Percentiles rank a stretch among this genome's conserved stretches.
phyloP scores from a whole-genome alignment of 345 rosid genomes.

The Eucalyptus erythrocorys region DNA sequence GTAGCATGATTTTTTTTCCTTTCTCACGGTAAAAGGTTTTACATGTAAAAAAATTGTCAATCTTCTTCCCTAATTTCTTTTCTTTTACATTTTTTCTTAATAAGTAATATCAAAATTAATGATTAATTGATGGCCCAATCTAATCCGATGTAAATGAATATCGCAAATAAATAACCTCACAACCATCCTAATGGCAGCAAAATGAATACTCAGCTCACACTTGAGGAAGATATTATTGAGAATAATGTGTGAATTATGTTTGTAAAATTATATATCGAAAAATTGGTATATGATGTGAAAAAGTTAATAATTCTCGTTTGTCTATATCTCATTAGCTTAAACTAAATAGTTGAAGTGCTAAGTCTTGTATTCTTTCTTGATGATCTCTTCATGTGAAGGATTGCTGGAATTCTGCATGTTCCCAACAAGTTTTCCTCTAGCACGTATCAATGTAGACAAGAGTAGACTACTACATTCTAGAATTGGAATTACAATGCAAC shows the following conservation, averaged over 20 bases:
- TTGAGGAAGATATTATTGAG: background rate
- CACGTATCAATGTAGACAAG: background rate
- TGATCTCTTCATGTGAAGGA: background rate
- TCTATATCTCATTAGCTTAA: background rate
- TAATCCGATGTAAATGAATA: no score
- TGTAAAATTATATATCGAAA: rapidly evolving
- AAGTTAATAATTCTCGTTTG: background rate
- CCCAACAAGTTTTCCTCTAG: background rate
- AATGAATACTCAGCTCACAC: background rate
- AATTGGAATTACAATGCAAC: no score
- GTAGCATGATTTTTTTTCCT: background rate
- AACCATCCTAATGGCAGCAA: background rate
- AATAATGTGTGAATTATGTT: background rate
- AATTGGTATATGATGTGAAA: background rate
- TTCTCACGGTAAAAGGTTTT: background rate
- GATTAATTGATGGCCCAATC: background rate
- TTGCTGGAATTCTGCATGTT: background rate
- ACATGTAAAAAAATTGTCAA: background rate
- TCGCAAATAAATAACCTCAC: background rate
- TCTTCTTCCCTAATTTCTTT: background rate
- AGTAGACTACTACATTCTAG: no score
- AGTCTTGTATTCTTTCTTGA: background rate
- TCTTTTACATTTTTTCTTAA: background rate
- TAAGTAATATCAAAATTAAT: background rate
- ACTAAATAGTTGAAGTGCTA: background rate